These are phyloP conservation scores for Vitis rupestris DNA, from an alignment of 164 flowering plant genomes.

Conservation along the genomic window DNA sequence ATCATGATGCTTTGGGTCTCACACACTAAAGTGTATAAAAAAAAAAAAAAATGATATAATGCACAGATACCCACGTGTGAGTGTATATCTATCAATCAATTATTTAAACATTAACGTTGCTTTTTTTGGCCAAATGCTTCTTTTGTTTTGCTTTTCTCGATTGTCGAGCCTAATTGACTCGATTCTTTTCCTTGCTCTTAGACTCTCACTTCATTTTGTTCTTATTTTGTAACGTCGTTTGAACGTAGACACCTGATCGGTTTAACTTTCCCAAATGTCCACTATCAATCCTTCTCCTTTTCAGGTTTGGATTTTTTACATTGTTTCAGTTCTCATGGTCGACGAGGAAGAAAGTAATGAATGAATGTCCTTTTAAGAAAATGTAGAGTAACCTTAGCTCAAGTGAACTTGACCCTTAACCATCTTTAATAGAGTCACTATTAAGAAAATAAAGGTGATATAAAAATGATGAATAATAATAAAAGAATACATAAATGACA, in stretches of 20 bases:
- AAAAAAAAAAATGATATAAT: too few species aligned
- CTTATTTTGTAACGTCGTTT: neutral
- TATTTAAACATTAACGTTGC: too few species aligned
- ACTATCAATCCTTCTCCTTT: conserved; percentile 16
- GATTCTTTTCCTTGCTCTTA: conserved; percentile 1
- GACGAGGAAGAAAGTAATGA: conserved; percentile 1
- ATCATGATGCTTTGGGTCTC: too few species aligned
- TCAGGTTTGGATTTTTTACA: conserved; percentile 10
- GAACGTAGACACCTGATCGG: neutral
- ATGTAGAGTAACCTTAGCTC: neutral
- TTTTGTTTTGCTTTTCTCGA: conserved; percentile 12
- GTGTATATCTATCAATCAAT: too few species aligned
- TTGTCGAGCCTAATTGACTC: conserved; percentile 10
- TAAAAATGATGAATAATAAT: too few species aligned
- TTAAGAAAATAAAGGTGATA: too few species aligned
- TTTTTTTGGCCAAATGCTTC: conserved; percentile 3
- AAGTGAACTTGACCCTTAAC: too few species aligned
- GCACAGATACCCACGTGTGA: too few species aligned
- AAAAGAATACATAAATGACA: too few species aligned
- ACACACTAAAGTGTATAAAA: too few species aligned
- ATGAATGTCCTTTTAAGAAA: neutral
- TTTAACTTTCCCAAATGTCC: conserved; percentile 23
- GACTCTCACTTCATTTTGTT: too few species aligned
- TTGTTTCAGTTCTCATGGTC: neutral
- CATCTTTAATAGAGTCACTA: too few species aligned